phyloP scores from a whole-genome alignment of 2,329 filamentous ascomycete species.

The Xylogone sp. region DNA sequence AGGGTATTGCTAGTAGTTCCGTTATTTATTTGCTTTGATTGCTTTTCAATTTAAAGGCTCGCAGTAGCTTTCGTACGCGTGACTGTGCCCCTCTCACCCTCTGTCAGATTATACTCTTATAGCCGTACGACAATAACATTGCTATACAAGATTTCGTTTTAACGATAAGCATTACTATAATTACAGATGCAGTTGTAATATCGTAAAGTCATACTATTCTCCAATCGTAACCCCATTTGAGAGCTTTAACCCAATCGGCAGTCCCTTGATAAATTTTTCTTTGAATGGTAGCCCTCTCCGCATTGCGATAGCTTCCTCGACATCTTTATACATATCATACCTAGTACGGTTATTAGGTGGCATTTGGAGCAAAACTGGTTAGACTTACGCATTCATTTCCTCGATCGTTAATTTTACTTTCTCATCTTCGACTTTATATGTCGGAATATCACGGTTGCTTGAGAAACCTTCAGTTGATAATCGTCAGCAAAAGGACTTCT shows the following conservation, averaged over 20 bases:
- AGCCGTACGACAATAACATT: no score
- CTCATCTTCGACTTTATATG: conserved; percentile 60
- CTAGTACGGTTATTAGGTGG: conserved; percentile 23
- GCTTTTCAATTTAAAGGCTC: no score
- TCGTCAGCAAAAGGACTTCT: conserved; percentile 50
- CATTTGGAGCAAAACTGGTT: neutral
- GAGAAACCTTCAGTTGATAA: conserved; percentile 52
- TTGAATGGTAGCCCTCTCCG: conserved; percentile 30
- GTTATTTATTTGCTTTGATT: no score
- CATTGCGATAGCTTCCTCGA: conserved; percentile 44
- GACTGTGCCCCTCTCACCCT: no score
- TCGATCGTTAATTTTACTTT: conserved; percentile 62
- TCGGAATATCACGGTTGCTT: conserved; percentile 49
- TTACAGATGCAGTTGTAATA: no score
- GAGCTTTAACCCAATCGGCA: conserved; percentile 38
- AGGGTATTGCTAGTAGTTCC: no score
- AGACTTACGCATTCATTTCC: conserved; percentile 61
- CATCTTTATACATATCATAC: conserved; percentile 56
- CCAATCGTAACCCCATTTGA: conserved; percentile 41
- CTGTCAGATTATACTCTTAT: no score
- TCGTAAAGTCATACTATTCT: no score
- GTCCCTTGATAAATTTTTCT: conserved; percentile 36
- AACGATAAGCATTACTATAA: no score
- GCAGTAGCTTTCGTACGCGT: no score
- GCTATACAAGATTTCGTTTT: no score